These are phyloP conservation scores for Heliocybe sulcata DNA, from an alignment of 1,284 basidiomycete genomes.

Conservation along the genomic window DNA sequence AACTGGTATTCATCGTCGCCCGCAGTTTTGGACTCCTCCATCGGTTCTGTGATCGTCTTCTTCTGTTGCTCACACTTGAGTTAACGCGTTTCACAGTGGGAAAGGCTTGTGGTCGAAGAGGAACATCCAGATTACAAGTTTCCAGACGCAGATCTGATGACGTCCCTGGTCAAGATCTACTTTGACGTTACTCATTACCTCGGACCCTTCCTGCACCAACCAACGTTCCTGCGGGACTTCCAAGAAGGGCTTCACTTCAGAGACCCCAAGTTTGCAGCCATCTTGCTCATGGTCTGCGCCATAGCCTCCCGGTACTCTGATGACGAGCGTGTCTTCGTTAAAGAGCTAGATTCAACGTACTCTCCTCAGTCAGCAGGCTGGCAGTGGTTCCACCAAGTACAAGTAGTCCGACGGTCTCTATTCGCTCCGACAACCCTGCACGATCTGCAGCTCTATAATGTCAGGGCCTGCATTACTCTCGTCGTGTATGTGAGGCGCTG, in stretches of 20 bases:
- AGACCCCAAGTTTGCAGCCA: constrained; percentile 32
- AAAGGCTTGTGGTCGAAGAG: neutral
- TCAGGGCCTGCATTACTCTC: constrained; percentile 19
- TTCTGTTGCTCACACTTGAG: too few species aligned
- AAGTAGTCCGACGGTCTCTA: constrained; percentile 39
- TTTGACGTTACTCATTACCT: constrained; percentile 58
- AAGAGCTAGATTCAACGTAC: constrained; percentile 28
- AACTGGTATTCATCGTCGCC: neutral
- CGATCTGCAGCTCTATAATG: constrained; percentile 63
- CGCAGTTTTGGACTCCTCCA: neutral
- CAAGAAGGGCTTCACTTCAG: constrained; percentile 26
- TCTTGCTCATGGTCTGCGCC: constrained; percentile 39
- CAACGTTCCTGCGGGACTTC: constrained; percentile 51
- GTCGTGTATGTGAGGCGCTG: neutral
- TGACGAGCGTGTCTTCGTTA: constrained; percentile 30
- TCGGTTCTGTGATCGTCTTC: neutral
- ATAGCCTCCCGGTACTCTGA: constrained; percentile 35
- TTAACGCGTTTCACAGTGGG: neutral
- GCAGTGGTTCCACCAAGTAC: constrained; percentile 67
- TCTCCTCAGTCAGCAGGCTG: constrained; percentile 58
- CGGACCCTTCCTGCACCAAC: constrained; percentile 70
- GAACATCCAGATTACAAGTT: constrained; percentile 23
- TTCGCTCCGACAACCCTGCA: constrained; percentile 55
- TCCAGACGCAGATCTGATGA: constrained; percentile 57
- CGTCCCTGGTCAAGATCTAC: constrained; percentile 58